Conservation (phyloP, 495 filamentous ascomycete genomes). For the Aspergillus bertholletiae region DNA sequence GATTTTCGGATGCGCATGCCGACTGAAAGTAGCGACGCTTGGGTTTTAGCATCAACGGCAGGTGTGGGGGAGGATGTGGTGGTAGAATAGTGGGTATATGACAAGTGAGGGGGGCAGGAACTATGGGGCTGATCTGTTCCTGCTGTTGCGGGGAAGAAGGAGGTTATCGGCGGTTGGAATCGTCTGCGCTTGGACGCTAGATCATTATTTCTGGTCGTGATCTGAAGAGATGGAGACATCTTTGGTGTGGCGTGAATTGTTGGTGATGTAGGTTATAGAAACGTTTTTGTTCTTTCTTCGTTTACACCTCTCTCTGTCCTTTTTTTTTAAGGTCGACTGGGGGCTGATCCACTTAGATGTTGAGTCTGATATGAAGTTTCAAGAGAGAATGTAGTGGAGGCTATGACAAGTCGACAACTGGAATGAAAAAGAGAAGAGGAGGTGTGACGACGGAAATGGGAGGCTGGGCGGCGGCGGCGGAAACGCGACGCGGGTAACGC, state of each 20-base stretch:
- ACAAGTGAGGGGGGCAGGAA: slow-evolving; percentile 18
- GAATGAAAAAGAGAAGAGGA: slow-evolving; percentile 13
- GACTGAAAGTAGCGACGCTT: slow-evolving; percentile 76
- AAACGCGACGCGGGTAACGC: slow-evolving; percentile 18
- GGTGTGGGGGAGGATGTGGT: slow-evolving; percentile 42
- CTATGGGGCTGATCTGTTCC: slow-evolving; percentile 2
- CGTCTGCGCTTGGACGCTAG: slow-evolving; percentile 39
- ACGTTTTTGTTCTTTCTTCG: background rate
- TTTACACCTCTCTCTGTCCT: too few species aligned
- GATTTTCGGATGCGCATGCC: slow-evolving; percentile 92
- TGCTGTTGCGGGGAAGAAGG: slow-evolving; percentile 31
- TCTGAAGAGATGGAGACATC: too few species aligned
- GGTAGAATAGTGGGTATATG: slow-evolving; percentile 41
- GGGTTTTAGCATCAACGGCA: slow-evolving; percentile 58
- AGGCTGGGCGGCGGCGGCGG: slow-evolving; percentile 4
- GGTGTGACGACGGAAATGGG: slow-evolving; percentile 4
- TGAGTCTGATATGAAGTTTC: background rate
- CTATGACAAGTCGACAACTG: slow-evolving; percentile 11
- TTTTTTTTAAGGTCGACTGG: too few species aligned
- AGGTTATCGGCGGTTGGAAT: slow-evolving; percentile 46
- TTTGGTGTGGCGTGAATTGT: background rate
- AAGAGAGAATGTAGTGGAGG: background rate
- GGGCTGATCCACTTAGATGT: too few species aligned
- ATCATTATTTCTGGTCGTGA: slow-evolving; percentile 15
- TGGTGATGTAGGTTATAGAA: background rate